phyloP scores from a whole-genome alignment of 2,329 filamentous ascomycete genomes.

The Cytospora mali region DNA sequence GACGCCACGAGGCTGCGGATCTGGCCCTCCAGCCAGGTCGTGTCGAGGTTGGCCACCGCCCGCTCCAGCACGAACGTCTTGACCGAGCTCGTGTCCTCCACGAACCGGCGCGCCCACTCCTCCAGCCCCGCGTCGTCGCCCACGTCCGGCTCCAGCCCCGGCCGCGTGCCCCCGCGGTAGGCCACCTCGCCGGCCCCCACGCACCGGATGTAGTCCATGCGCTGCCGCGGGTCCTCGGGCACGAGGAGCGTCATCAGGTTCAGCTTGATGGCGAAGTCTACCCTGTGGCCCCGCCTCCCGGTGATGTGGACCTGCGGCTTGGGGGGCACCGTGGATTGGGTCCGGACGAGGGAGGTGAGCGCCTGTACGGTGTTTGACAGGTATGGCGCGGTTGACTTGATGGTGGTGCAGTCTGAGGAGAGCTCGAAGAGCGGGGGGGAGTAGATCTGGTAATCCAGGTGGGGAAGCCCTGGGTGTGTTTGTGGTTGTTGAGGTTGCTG shows the following conservation, averaged over 20 bases:
- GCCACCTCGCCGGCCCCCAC: conserved; percentile 53
- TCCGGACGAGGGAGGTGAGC: conserved; percentile 49
- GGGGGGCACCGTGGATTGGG: conserved; percentile 55
- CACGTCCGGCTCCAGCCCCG: conserved; percentile 47
- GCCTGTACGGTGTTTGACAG: conserved; percentile 50
- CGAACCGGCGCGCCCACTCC: conserved; percentile 52
- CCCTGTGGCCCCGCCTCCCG: conserved; percentile 46
- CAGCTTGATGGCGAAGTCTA: conserved; percentile 57
- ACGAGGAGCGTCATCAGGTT: conserved; percentile 59
- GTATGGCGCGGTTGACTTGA: conserved; percentile 51
- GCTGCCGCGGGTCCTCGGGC: conserved; percentile 46
- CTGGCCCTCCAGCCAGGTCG: conserved; percentile 57
- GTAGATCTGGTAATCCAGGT: conserved; percentile 56
- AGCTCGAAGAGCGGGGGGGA: conserved; percentile 54
- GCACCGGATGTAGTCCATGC: conserved; percentile 58
- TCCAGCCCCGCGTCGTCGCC: conserved; percentile 46
- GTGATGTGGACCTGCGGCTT: conserved; percentile 56
- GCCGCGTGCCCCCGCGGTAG: conserved; percentile 49
- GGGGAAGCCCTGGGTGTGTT: conserved; percentile 51
- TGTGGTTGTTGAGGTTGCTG: conserved; percentile 35
- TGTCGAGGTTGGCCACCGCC: conserved; percentile 57
- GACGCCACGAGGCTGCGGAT: conserved; percentile 53
- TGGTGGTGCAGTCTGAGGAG: conserved; percentile 50
- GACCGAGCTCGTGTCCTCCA: conserved; percentile 48
- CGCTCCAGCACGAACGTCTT: conserved; percentile 56